A percentile compares a stretch with the other conserved stretches of the same genome.
These are phyloP conservation scores for Melanogaster broomeanus DNA, from an alignment of 768 basidiomycete genomes.

Conservation along the genomic window DNA sequence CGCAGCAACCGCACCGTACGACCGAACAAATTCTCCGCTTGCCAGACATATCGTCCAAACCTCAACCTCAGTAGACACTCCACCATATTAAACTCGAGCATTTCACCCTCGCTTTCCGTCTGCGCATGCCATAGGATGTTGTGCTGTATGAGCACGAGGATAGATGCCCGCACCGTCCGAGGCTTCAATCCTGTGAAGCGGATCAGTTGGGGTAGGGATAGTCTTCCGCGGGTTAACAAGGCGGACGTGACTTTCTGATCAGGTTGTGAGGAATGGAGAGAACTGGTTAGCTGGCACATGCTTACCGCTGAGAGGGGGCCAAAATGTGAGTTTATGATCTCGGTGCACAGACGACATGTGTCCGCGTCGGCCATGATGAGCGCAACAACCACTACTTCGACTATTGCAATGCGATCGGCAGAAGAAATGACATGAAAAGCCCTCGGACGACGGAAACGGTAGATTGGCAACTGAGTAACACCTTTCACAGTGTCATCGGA, in stretches of 20 bases:
- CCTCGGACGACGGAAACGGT: too few species aligned
- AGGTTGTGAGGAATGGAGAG: conserved; percentile 1
- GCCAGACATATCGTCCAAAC: conserved; percentile 80
- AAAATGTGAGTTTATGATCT: conserved; percentile 67
- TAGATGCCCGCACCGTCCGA: conserved; percentile 64
- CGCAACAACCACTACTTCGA: neutral
- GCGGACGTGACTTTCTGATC: conserved; percentile 69
- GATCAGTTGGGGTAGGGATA: conserved; percentile 68
- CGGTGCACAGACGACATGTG: conserved; percentile 58
- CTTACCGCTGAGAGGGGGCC: conserved; percentile 67
- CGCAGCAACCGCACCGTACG: conserved; percentile 51
- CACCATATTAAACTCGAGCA: conserved; percentile 79
- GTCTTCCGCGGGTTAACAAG: conserved; percentile 79
- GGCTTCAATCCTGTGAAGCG: conserved; percentile 70
- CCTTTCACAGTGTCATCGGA: too few species aligned
- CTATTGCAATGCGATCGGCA: neutral
- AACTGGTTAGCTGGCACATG: neutral
- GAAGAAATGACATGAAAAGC: too few species aligned
- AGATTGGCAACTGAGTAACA: too few species aligned
- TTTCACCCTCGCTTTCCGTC: conserved; percentile 69
- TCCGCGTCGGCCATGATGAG: conserved; percentile 62
- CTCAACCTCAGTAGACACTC: conserved; percentile 82
- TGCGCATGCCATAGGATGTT: conserved; percentile 87
- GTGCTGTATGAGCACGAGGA: conserved; percentile 86
- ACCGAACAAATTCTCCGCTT: conserved; percentile 72